Percentiles rank a stretch among this genome's conserved stretches.
phyloP scores from a whole-genome alignment of 345 rosid species.

The Murraya koenigii region DNA sequence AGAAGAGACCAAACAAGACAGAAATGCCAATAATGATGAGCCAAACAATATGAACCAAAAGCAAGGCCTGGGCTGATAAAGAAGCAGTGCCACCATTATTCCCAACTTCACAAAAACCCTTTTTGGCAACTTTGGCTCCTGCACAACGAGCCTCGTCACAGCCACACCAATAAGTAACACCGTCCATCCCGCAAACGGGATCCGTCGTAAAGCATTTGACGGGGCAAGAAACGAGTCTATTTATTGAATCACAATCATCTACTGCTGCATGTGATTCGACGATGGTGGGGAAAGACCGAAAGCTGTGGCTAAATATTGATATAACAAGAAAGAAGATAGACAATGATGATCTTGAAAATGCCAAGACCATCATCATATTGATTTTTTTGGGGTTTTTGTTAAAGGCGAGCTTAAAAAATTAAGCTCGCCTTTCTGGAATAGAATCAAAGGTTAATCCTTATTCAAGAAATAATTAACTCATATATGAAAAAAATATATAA shows the following conservation, averaged over 20 bases:
- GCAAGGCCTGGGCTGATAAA: conserved; percentile 16
- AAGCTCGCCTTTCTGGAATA: background rate
- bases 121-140: conserved; percentile 18
- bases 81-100: conserved; percentile 19
- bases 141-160: conserved; percentile 29
- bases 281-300: background rate
- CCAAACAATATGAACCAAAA: conserved; percentile 23
- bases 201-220: conserved; percentile 25
- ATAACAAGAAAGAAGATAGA: background rate
- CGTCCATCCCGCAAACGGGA: conserved; percentile 34
- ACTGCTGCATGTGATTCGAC: background rate
- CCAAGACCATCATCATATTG: background rate
- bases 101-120: conserved; percentile 27
- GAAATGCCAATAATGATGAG: conserved; percentile 23
- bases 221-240: background rate
- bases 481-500: too few relatives aligned
- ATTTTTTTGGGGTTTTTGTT: too few relatives aligned
- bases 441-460: background rate
- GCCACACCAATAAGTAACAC: conserved; percentile 36
- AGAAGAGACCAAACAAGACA: conserved; percentile 21
- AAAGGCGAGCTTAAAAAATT: background rate
- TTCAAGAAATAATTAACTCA: background rate
- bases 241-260: background rate
- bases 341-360: conserved; percentile 1
- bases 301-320: background rate